Conservation (phyloP, 78 protist species). For the Corallochytrium limacisporum region DNA sequence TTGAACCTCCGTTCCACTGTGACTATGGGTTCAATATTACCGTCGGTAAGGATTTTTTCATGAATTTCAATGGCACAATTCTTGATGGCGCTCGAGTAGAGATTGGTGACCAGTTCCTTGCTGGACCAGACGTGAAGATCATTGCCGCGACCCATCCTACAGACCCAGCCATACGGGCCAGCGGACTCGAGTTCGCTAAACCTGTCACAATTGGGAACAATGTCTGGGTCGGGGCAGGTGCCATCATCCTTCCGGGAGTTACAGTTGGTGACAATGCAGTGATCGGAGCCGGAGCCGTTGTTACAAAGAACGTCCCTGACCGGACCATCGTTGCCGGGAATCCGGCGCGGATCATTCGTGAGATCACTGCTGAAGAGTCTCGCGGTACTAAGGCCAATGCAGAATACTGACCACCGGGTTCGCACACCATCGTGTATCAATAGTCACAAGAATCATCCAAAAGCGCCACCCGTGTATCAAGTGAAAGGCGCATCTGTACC, state of each 20-base stretch:
- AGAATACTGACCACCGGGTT: no score
- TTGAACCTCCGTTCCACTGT: constrained; percentile 34
- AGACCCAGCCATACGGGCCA: constrained; percentile 3
- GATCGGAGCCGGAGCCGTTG: constrained; percentile 50
- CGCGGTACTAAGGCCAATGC: no score
- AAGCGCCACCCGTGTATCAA: no score
- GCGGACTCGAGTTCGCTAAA: constrained; percentile 15
- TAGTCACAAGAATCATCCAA: no score
- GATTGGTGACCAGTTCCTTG: constrained; percentile 29
- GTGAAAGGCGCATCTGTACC: no score
- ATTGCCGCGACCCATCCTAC: constrained; percentile 49
- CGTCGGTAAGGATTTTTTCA: constrained; percentile 6
- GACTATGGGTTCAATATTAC: constrained; percentile 46
- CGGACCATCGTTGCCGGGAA: constrained; percentile 35
- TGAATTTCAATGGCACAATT: constrained; percentile 23
- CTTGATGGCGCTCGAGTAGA: background rate
- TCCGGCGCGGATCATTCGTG: no score
- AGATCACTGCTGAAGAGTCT: no score
- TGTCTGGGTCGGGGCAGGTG: constrained; percentile 36
- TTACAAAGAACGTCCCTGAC: constrained; percentile 35
- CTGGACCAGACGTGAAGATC: constrained; percentile 37
- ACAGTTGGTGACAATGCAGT: constrained; percentile 24
- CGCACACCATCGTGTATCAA: no score
- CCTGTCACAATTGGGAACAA: constrained; percentile 29
- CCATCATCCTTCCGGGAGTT: constrained; percentile 36